These are phyloP conservation scores for Blastobotrys robertii DNA, from an alignment of 805 yeast species.

Conservation along the genomic window DNA sequence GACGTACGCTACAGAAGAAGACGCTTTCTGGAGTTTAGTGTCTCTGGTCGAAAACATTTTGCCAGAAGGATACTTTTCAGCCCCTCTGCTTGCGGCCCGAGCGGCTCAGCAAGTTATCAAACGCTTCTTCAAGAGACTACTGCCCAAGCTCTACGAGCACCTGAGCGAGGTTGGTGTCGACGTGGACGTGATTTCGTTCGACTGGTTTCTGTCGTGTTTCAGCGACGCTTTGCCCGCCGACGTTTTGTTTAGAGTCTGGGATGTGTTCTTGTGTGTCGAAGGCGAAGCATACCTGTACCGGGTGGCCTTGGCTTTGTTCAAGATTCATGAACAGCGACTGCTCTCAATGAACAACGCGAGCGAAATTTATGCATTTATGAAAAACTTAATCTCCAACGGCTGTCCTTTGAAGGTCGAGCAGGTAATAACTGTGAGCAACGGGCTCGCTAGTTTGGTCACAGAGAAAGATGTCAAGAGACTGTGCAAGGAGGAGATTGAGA, in stretches of 20 bases:
- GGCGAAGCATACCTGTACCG: conserved; percentile 31
- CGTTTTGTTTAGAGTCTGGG: conserved; percentile 43
- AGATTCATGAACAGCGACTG: conserved; percentile 19
- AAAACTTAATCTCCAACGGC: conserved; percentile 15
- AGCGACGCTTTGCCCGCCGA: conserved; percentile 44
- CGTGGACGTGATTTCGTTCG: conserved; percentile 40
- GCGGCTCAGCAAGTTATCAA: conserved; percentile 34
- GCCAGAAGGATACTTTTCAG: conserved; percentile 35
- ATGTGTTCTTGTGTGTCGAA: conserved; percentile 34
- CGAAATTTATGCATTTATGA: conserved; percentile 26
- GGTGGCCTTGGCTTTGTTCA: conserved; percentile 26
- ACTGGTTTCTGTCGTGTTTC: conserved; percentile 50
- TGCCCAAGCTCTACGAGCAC: conserved; percentile 35
- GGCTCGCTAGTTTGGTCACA: conserved; percentile 8
- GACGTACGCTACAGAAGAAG: conserved; percentile 38
- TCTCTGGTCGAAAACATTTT: conserved; percentile 40
- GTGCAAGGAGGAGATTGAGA: conserved; percentile 12
- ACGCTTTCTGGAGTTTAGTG: conserved; percentile 45
- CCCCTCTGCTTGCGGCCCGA: conserved; percentile 29
- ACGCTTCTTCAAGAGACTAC: conserved; percentile 26
- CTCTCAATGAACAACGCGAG: conserved; percentile 19
- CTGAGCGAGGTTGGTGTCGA: conserved; percentile 31
- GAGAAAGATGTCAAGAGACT: conserved; percentile 17
- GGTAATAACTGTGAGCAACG: too few species aligned
- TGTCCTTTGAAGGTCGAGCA: too few species aligned